Base-by-base conservation (phyloP, 208 protist genomes). In the Ichthyophonus hoferi region DNA sequence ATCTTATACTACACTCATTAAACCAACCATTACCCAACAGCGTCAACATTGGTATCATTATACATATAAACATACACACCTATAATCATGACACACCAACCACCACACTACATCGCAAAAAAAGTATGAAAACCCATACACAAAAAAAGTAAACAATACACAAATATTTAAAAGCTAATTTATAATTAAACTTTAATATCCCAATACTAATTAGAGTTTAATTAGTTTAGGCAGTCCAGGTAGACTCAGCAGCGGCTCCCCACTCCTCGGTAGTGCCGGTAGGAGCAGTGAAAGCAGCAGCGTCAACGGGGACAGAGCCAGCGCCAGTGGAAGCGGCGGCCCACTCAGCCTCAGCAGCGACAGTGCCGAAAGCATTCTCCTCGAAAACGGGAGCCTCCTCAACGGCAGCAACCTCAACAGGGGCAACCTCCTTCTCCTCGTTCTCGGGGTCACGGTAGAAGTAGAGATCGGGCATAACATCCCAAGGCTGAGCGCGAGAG, bases 391-490 rank as follows among this genome's bases (percentile, higher is more conserved):
- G 3, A 34, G 83, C 40, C 43, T 43, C 81, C 17, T 77, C 41
- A 31, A 43, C 84, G 79, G n/a, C 40, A 39, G 33, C n/a, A 39
- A 58, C 88, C 33, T 76, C 86, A 58, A 40, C 40, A 3, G 79
- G n/a, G 17, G 1, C 94, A 31, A 86, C 79, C 90, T 97, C 95
- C 38, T 95, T 90, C 88, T 95, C 92, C 14, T 92, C 92, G 92
- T 98, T 96, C 83, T 98, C 97, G 34, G 96, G 94, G 92, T 98
- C 96, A 89, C 97, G 95, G 95, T 98, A 98, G 96, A 99, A 98
- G 98, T 99, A 99, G 81, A 99, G 96, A 96, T 99, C 98, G 89
- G 98, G 96, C 96, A 99, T 98, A 88, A 99, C 97, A 81, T 98
- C 96, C 98, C 98, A 99, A 39, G 93, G 91, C 79, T 96, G 91